Evolutionary conservation across 2,329 filamentous ascomycete species (phyloP), one percentile per base, ranked within the genome.

Genomic region (Fusarium xylarioides): DNA sequence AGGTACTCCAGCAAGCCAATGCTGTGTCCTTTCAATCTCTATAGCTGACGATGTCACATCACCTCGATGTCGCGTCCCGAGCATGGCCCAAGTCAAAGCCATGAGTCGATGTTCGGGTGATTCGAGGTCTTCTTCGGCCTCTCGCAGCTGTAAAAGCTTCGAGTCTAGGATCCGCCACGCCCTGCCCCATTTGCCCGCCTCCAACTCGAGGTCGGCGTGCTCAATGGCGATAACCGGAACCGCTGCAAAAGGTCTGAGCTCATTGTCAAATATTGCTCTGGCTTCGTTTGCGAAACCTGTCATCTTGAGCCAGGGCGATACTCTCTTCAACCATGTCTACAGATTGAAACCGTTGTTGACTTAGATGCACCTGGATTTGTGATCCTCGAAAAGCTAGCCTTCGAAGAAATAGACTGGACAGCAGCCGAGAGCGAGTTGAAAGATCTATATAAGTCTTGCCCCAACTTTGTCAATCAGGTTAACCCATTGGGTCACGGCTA

Each of bases 231-330:
- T 35, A 21, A 54, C 50, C 4, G 50, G 50, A 42, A 54, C 35
- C 42, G 15, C 11, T 14, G 50, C 11, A 54, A 42, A 40, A 54
- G 23, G 1, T 2, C 16, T 5, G 8, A 54, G 50, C 26, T 54
- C 50, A 28, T 54, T 42, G 19, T 42, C 26, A 11, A 40, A 54
- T 8, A 42, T 40, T 21, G 35, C 26, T 54, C 50, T 54, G 11
- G 50, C 35, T 42, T 54, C 50, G 34, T 42, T 38, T n/a, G 35
- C 15, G 26, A 38, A 35, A 1, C 50, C 50, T 42, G 35, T 42
- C 5, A 54, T 54, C 35, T 30, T 54, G 23, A 40, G 19, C 68
- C 38, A 5, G 68, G 68, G 28, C 52, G 53, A 38, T 66, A 55
- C 12, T 42, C 8, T 4, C 53, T 70, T 43, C 46, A 55, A 7